These are phyloP conservation scores for Obelidium mucronatum DNA, from an alignment of 192 early-diverging fungal genomes.

Conservation along the genomic window DNA sequence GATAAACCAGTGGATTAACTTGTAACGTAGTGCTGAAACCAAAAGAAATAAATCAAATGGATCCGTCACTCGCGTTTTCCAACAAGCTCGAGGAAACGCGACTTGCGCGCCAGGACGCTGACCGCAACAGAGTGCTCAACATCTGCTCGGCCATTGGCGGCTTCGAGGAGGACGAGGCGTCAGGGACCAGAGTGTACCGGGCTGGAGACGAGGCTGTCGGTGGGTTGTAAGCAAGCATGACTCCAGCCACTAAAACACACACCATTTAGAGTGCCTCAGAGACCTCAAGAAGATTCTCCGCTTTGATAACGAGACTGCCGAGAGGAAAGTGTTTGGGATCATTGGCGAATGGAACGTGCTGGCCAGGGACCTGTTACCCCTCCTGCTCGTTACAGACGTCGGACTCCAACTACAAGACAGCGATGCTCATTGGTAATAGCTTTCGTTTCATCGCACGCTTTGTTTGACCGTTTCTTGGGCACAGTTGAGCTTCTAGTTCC, in stretches of 20 bases:
- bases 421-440: background rate
- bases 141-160: conserved; percentile 86
- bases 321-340: conserved; percentile 62
- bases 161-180: conserved; percentile 61
- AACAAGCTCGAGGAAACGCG: conserved; percentile 3
- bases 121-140: conserved; percentile 66
- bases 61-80: background rate
- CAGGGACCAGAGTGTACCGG: conserved; percentile 62
- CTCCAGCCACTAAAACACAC: background rate
- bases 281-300: conserved; percentile 89
- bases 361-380: conserved; percentile 79
- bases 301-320: conserved; percentile 71
- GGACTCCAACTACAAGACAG: background rate
- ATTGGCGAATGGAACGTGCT: conserved; percentile 81
- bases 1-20: no score
- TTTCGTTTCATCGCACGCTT: no score
- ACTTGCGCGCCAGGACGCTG: conserved; percentile 16
- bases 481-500: conserved; percentile 87
- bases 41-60: background rate
- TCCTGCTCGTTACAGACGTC: conserved; percentile 46
- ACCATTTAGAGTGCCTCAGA: conserved; percentile 73
- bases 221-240: conserved; percentile 44
- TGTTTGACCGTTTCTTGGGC: no score
- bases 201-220: conserved; percentile 85
- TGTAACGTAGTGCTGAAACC: no score